Conservation (phyloP, 768 basidiomycete genomes). For the Zangia roseola region DNA sequence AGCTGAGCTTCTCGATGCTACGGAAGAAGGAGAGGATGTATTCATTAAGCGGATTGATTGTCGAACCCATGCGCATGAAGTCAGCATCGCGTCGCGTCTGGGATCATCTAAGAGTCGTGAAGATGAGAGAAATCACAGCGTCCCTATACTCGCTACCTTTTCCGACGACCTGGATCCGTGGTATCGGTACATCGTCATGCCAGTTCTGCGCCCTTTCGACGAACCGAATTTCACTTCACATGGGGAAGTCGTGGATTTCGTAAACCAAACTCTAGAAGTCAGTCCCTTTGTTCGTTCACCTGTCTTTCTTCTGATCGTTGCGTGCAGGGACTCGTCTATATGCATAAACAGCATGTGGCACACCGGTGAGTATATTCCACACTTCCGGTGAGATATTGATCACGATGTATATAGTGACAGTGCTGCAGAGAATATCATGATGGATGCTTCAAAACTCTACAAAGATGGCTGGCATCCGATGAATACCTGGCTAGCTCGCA, state of each 20-base stretch:
- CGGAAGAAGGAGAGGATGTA: not conserved
- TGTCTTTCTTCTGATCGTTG: not conserved
- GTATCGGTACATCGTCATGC: conserved; percentile 27
- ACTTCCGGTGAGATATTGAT: no score
- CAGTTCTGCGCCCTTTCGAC: conserved; percentile 25
- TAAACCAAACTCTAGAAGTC: conserved; percentile 27
- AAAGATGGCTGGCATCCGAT: no score
- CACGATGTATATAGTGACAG: no score
- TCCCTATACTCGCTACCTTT: conserved; percentile 19
- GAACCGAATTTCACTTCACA: conserved; percentile 21
- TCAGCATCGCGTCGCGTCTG: not conserved
- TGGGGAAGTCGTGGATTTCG: conserved; percentile 30
- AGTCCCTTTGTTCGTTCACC: no score
- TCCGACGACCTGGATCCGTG: conserved; percentile 8
- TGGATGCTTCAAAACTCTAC: no score
- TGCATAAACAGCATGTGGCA: no score
- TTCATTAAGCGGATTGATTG: conserved; percentile 16
- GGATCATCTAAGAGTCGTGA: not conserved
- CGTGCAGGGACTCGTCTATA: no score
- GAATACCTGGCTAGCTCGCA: no score
- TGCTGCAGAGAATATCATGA: no score
- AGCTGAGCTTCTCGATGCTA: conserved; percentile 11
- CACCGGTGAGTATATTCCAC: no score
- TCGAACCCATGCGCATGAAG: conserved; percentile 1
- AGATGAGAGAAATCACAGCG: conserved; percentile 22